These are phyloP conservation scores for Hypholoma fasciculare DNA, from an alignment of 768 basidiomycete genomes.

Conservation along the genomic window DNA sequence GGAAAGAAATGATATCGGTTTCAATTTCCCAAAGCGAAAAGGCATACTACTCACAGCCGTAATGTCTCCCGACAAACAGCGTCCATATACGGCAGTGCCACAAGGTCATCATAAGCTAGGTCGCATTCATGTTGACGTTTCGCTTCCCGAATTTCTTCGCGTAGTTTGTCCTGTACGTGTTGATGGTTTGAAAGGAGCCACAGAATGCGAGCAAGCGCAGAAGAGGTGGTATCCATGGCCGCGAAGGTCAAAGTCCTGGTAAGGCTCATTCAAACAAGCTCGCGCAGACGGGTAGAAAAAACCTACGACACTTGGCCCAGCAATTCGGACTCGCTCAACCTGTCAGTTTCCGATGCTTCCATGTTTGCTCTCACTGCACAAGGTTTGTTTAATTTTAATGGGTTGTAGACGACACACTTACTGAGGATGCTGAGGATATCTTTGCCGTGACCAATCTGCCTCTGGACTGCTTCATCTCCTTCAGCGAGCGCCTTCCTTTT, in stretches of 20 bases:
- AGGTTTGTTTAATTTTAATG: not conserved
- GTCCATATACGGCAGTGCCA: slow-evolving; percentile 35
- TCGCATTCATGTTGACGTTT: slow-evolving; percentile 5
- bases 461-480: slow-evolving; percentile 34
- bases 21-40: not conserved
- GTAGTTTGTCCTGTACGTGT: slow-evolving; percentile 22
- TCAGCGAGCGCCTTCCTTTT: slow-evolving; percentile 36
- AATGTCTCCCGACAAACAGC: slow-evolving; percentile 38
- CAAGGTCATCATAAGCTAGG: slow-evolving; percentile 36
- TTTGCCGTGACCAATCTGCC: slow-evolving; percentile 37
- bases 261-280: not conserved
- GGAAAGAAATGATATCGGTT: not conserved
- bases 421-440: slow-evolving; percentile 49
- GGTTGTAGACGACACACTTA: slow-evolving; percentile 21
- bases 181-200: slow-evolving; percentile 16
- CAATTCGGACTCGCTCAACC: slow-evolving; percentile 35
- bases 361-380: slow-evolving; percentile 40
- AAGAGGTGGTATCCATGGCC: slow-evolving; percentile 25
- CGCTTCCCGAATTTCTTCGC: slow-evolving; percentile 21
- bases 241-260: slow-evolving; percentile 16
- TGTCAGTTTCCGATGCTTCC: slow-evolving; percentile 29
- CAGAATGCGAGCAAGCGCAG: slow-evolving; percentile 18
- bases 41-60: slow-evolving; percentile 32
- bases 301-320: slow-evolving; percentile 36
- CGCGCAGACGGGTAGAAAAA: no score